A percentile compares a stretch with the other conserved stretches of the same genome.
Conservation (phyloP, 1,139 yeast genomes). For the Nakaseomyces nivariensis region DNA sequence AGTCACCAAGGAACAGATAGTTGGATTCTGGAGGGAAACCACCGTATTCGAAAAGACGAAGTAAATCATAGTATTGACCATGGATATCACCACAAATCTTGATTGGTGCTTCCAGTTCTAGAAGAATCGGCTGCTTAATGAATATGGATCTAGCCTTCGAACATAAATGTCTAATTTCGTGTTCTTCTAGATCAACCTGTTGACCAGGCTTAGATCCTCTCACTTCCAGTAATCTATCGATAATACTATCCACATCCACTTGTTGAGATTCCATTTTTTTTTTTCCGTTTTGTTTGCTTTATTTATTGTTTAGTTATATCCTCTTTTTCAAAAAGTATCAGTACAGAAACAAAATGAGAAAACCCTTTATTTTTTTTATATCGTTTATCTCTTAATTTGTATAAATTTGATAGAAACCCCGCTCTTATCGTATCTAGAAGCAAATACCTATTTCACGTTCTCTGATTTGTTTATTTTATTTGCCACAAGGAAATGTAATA, state of each 20-base stretch:
- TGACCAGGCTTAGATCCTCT: conserved; percentile 98
- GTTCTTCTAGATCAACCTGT: conserved; percentile 88
- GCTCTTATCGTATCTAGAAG: too few species aligned
- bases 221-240: conserved; percentile 92
- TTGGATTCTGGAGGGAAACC: conserved; percentile 98
- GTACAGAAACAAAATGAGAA: too few species aligned
- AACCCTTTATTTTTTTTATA: too few species aligned
- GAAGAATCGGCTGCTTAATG: conserved; percentile 90
- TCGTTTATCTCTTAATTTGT: too few species aligned
- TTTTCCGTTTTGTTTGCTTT: not conserved
- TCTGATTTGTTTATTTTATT: not conserved
- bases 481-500: not conserved
- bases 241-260: conserved; percentile 94
- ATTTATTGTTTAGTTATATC: not conserved
- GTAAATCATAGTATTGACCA: conserved; percentile 91
- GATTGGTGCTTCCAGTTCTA: conserved; percentile 95
- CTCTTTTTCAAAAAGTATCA: not conserved
- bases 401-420: too few species aligned
- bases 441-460: not conserved
- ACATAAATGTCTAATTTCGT: conserved; percentile 89
- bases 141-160: conserved; percentile 96
- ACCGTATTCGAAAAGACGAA: conserved; percentile 91
- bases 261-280: conserved; percentile 45
- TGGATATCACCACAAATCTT: conserved; percentile 92
- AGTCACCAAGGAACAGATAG: conserved; percentile 87